Evolutionary conservation across 2,329 filamentous ascomycete species (phyloP).

Genomic region (Curvularia lunata): DNA sequence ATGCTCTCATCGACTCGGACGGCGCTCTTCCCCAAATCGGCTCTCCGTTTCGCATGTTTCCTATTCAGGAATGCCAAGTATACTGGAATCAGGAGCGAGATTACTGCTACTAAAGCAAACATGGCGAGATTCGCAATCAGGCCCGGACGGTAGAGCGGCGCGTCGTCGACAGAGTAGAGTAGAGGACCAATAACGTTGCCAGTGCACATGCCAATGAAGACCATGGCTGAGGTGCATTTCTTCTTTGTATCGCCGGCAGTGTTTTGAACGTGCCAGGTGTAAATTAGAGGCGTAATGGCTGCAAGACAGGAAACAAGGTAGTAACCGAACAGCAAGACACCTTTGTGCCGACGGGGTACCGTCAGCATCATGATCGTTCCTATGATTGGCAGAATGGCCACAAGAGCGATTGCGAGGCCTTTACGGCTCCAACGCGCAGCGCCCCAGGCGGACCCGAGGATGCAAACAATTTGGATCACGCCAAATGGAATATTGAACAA

Average conservation of each 20-base stretch:
- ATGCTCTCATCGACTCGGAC: slow-evolving; percentile 44
- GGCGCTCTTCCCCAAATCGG: slow-evolving; percentile 40
- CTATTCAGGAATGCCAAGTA: slow-evolving; percentile 44
- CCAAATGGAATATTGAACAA: slow-evolving; percentile 67
- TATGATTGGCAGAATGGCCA: slow-evolving; percentile 59
- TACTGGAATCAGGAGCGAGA: slow-evolving; percentile 38
- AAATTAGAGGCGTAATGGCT: slow-evolving; percentile 46
- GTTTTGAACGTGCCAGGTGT: slow-evolving; percentile 49
- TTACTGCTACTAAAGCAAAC: slow-evolving; percentile 40
- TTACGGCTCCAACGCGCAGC: slow-evolving; percentile 59
- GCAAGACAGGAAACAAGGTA: slow-evolving; percentile 55
- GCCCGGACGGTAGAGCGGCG: slow-evolving; percentile 44
- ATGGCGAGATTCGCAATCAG: slow-evolving; percentile 45
- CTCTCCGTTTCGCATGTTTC: slow-evolving; percentile 39
- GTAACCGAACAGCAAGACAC: slow-evolving; percentile 59
- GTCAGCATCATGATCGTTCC: slow-evolving; percentile 60
- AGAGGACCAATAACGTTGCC: slow-evolving; percentile 49
- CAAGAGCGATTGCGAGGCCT: slow-evolving; percentile 59
- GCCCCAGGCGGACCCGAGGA: slow-evolving; percentile 59
- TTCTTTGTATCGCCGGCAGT: slow-evolving; percentile 49
- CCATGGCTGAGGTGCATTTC: slow-evolving; percentile 46
- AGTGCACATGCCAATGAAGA: slow-evolving; percentile 48
- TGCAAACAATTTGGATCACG: slow-evolving; percentile 57
- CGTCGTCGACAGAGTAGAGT: slow-evolving; percentile 45
- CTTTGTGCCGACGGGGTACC: slow-evolving; percentile 56